phyloP scores from a whole-genome alignment of 495 filamentous ascomycete species.

The Daldinia bambusicola region DNA sequence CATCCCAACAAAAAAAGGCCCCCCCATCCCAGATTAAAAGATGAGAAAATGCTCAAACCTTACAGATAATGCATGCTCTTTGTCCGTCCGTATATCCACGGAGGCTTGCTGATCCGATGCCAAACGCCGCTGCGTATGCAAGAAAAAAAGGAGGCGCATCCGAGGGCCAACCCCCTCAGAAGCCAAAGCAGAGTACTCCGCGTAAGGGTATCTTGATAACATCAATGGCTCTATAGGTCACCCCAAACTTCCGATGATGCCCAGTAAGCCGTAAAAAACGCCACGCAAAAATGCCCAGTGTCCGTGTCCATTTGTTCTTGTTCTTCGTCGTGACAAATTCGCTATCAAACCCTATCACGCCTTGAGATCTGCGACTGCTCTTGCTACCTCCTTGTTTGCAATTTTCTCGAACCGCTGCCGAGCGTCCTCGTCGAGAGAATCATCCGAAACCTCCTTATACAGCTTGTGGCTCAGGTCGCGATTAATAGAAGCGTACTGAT shows the following conservation, averaged over 20 bases:
- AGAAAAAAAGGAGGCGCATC: slow-evolving; percentile 13
- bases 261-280: slow-evolving; percentile 40
- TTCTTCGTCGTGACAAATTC: slow-evolving; percentile 17
- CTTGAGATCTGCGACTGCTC: slow-evolving; percentile 64
- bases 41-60: slow-evolving; percentile 22
- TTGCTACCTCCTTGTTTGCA: slow-evolving; percentile 78
- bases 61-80: slow-evolving; percentile 27
- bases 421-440: slow-evolving; percentile 62
- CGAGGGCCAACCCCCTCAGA: slow-evolving; percentile 6
- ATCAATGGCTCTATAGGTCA: slow-evolving; percentile 43
- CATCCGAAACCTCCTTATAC: slow-evolving; percentile 80
- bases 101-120: slow-evolving; percentile 25
- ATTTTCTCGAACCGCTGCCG: slow-evolving; percentile 72
- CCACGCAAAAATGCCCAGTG: slow-evolving; percentile 37
- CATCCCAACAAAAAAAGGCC: not conserved
- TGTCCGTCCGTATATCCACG: slow-evolving; percentile 24
- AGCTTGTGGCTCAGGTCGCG: slow-evolving; percentile 81
- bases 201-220: slow-evolving; percentile 43
- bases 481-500: slow-evolving; percentile 90
- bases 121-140: slow-evolving; percentile 41
- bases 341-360: slow-evolving; percentile 41
- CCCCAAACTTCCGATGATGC: slow-evolving; percentile 40
- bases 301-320: slow-evolving; percentile 33
- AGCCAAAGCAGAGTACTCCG: slow-evolving; percentile 36
- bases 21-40: slow-evolving; percentile 7